phyloP scores from a whole-genome alignment of 164 flowering plant genomes.

The Santalum album region DNA sequence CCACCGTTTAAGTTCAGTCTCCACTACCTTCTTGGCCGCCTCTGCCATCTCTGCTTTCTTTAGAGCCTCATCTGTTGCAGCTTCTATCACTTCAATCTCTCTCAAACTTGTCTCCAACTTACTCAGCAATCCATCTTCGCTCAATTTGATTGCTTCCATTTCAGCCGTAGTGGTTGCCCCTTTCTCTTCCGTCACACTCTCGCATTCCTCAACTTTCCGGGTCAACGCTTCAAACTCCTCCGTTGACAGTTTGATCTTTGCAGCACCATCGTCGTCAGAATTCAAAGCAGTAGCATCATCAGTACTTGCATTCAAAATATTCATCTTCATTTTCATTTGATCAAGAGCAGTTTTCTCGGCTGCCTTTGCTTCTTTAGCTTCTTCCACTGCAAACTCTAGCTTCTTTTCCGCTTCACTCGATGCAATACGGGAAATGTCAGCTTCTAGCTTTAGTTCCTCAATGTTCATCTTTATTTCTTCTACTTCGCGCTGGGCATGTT shows the following conservation, averaged over 20 bases:
- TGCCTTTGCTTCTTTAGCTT: conserved; percentile 34
- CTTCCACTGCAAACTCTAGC: conserved; percentile 20
- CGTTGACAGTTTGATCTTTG: conserved; percentile 23
- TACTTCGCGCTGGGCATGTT: conserved; percentile 17
- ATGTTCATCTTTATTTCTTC: conserved; percentile 18
- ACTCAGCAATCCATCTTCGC: conserved; percentile 15
- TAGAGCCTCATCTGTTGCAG: conserved; percentile 29
- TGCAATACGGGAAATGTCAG: conserved; percentile 10
- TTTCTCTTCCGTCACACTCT: conserved; percentile 21
- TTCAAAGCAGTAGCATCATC: conserved; percentile 3
- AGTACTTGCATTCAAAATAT: conserved; percentile 7
- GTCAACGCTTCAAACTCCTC: conserved; percentile 34
- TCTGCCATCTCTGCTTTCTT: conserved; percentile 48
- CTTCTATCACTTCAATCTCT: conserved; percentile 30
- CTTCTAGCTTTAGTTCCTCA: conserved; percentile 21
- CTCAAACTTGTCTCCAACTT: conserved; percentile 24
- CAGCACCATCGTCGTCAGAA: conserved; percentile 7
- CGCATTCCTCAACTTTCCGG: conserved; percentile 20
- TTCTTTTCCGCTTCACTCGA: conserved; percentile 21
- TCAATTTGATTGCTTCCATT: conserved; percentile 25
- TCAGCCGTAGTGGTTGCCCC: conserved; percentile 25
- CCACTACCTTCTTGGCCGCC: conserved; percentile 30
- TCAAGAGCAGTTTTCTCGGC: conserved; percentile 30
- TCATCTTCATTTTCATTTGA: conserved; percentile 14
- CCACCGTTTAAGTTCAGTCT: conserved; percentile 33